phyloP scores from a whole-genome alignment of 805 yeast species.

The Yarrowia hollandica region DNA sequence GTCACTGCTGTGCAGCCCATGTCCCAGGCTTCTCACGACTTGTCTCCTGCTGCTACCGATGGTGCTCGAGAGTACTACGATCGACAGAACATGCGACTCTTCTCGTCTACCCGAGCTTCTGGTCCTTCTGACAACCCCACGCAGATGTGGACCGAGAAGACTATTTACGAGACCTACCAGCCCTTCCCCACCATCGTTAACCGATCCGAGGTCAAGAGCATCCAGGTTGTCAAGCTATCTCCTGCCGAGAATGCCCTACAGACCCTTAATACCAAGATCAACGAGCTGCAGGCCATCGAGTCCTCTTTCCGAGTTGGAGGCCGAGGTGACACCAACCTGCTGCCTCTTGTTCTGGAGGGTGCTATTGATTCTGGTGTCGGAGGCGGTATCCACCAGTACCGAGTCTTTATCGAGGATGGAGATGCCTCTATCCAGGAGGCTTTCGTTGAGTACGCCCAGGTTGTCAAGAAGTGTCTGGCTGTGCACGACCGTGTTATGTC shows the following conservation, averaged over 20 bases:
- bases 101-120: constrained; percentile 66
- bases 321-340: constrained; percentile 29
- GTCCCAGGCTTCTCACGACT: constrained; percentile 31
- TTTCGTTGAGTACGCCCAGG: constrained; percentile 66
- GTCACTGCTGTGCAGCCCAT: constrained; percentile 69
- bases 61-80: constrained; percentile 74
- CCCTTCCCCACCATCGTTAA: constrained; percentile 89
- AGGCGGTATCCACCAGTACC: constrained; percentile 86
- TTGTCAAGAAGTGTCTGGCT: constrained; percentile 62
- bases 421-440: constrained; percentile 44
- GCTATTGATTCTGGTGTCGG: constrained; percentile 91
- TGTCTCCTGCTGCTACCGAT: constrained; percentile 39
- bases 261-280: constrained; percentile 63
- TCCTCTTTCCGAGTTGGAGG: constrained; percentile 27
- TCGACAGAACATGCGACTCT: constrained; percentile 68
- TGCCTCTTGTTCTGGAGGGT: constrained; percentile 48
- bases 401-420: constrained; percentile 58
- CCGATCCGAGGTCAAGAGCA: constrained; percentile 64
- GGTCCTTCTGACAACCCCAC: constrained; percentile 71
- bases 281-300: constrained; percentile 51
- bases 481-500: constrained; percentile 70
- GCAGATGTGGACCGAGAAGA: constrained; percentile 87
- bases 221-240: constrained; percentile 58
- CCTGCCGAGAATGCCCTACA: constrained; percentile 82
- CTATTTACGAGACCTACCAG: constrained; percentile 69